Base-by-base conservation (phyloP, 495 filamentous ascomycete genomes). In the Penicillium tannophilum region DNA sequence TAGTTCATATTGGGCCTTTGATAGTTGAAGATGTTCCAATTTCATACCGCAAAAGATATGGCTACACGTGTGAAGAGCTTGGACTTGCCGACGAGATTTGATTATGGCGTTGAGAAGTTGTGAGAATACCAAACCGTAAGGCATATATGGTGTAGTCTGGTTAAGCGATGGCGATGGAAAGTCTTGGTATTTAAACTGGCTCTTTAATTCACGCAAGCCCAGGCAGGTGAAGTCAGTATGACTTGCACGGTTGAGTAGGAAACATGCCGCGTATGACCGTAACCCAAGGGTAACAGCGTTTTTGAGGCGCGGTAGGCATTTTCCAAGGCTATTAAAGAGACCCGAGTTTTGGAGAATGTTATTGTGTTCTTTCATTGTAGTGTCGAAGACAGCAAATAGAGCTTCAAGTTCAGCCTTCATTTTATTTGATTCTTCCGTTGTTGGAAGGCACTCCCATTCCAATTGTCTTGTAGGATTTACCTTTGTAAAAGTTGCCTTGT, bases 61-160 rank as follows among this genome's bases (percentile, higher is more conserved):
- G 24, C 52, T n/a, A 24, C 52, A 55, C 5, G 52, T 55, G n/a
- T 46, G 52, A 24, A 55, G 39, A 24, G 39, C 39, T 20, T 35
- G 52, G 26, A 55, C 24, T 14, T 45, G 33, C 14, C 16, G 41
- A n/a, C 42, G 46, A 16, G 52, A 55, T 46, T 55, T 46, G 4
- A 45, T 46, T 46, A 55, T 45, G 14, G 41, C 41, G 3, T 55
- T 45, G 26, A 55, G 23, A 5, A 55, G 41, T 10, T 44, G 24
- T 43, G 42, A 45, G 26, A 55, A 55, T 55, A 24, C 52, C 42
- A 55, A 55, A 35, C 24, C 26, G 8, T n/a, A n/a, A 55, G 52
- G 36, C 20, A 45, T 54, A 9, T n/a, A 42, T 10, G 9, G 11
- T 8, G 26, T 41, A 2, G 10, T 42, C n/a, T 39, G 49, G 6